phyloP scores from a whole-genome alignment of 164 flowering plant species.

The Nelumbo lutea region DNA sequence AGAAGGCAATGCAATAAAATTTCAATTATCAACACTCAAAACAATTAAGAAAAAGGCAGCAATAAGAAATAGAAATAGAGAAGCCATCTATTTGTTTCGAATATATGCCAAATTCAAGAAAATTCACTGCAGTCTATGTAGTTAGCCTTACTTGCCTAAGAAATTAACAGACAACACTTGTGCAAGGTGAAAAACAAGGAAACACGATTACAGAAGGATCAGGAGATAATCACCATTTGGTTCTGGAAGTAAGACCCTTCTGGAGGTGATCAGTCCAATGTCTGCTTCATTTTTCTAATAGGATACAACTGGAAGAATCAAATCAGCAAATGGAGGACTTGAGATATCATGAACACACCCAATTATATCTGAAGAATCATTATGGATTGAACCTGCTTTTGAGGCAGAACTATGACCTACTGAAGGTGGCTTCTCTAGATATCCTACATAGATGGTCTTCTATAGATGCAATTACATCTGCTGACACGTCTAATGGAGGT shows the following conservation, averaged over 20 bases:
- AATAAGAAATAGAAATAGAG: too few relatives aligned
- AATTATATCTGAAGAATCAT: background rate
- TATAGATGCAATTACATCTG: conserved; percentile 1
- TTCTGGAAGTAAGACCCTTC: conserved; percentile 7
- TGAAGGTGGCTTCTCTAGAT: conserved; percentile 3
- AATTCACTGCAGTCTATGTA: too few relatives aligned
- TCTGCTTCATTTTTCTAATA: conserved; percentile 7
- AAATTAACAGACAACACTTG: too few relatives aligned
- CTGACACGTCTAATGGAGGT: background rate
- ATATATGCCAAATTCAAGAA: too few relatives aligned
- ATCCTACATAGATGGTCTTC: background rate
- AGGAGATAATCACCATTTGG: conserved; percentile 13
- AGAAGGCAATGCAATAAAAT: too few relatives aligned
- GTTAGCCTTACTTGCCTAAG: too few relatives aligned
- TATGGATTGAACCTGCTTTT: conserved; percentile 4
- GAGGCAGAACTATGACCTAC: background rate
- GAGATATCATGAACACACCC: conserved; percentile 3
- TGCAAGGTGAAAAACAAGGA: too few relatives aligned
- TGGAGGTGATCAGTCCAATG: conserved; percentile 6
- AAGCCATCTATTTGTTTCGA: too few relatives aligned
- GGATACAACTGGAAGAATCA: conserved; percentile 7
- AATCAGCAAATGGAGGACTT: conserved; percentile 3
- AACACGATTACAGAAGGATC: too few relatives aligned
- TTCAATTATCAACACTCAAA: too few relatives aligned
- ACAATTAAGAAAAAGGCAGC: too few relatives aligned